Percentiles rank a stretch among this genome's conserved stretches.
phyloP scores from a whole-genome alignment of 805 yeast genomes.

The Candida insectalens region DNA sequence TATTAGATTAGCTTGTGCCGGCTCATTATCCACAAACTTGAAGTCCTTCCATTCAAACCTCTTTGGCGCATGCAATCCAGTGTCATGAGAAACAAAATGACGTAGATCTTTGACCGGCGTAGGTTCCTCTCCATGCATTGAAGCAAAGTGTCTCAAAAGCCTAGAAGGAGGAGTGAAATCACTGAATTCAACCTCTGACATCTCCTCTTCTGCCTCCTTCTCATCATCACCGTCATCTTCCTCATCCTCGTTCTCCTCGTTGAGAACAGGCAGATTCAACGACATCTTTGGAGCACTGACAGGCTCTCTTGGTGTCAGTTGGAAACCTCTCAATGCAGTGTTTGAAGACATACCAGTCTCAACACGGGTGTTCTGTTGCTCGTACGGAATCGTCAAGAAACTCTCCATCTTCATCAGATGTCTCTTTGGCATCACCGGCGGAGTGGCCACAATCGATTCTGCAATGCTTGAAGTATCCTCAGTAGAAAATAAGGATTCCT shows the following conservation, averaged over 20 bases:
- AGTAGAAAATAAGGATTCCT: constrained; percentile 5
- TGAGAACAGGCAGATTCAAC: constrained; percentile 9
- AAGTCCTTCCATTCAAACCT: constrained; percentile 8
- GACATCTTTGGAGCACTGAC: constrained; percentile 5
- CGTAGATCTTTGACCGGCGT: constrained; percentile 10
- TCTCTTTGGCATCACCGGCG: constrained; percentile 4
- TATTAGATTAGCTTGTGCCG: not conserved
- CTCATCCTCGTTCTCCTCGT: not conserved
- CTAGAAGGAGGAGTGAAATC: too few species aligned
- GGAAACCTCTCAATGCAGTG: too few species aligned
- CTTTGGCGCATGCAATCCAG: constrained; percentile 11
- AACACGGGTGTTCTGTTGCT: not conserved
- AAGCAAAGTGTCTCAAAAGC: too few species aligned
- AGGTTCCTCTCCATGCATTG: not conserved
- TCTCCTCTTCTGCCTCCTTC: too few species aligned
- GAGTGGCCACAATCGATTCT: not conserved
- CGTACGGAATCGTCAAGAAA: constrained; percentile 8
- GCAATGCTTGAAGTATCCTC: constrained; percentile 2
- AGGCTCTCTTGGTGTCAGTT: too few species aligned
- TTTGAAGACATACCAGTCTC: too few species aligned
- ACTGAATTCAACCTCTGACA: too few species aligned
- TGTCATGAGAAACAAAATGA: constrained; percentile 24
- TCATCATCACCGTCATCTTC: not conserved
- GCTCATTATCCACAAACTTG: constrained; percentile 5
- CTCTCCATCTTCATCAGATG: constrained; percentile 22